Base-by-base conservation (phyloP, 2,329 filamentous ascomycete genomes). In the Phialophora macrospora region DNA sequence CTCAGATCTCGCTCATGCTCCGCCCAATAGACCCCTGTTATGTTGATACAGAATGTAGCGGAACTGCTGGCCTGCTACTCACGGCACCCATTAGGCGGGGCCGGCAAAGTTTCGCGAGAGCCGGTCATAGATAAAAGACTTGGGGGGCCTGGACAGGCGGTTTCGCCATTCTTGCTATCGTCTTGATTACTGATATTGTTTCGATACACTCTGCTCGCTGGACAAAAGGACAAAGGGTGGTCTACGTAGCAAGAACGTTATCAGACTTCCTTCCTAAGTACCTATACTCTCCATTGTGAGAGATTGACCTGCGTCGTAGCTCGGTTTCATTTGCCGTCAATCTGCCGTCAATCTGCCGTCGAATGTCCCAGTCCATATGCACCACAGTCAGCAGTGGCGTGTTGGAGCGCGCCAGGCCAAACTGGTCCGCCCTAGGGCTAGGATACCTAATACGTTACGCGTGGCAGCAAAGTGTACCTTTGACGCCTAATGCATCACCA, bases 381-480 rank as follows among this genome's bases (percentile, higher is more conserved):
- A 52, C 58, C 58, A 54, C 48, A 60, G 46, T 52, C 58, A 60
- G 58, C 48, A 60, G n/a, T 30, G 22, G 38, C 17, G 17, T 44
- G 14, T 41, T 44, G 46, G 30, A 6, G 22, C 20, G 30, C 20
- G 22, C 58, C n/a, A 38, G 20, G 2, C 30, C 58, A 12, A 55
- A 55, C 11, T 55, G 9, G 28, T 55, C 28, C 9, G 24, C 14
- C 22, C 20, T 20, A n/a, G 11, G 52, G 24, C 12, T 11, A n/a
- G n/a, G n/a, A n/a, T n/a, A 4, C 34, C 52, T 34, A 24, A 28
- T 28, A 55, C 20, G 22, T 11, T 5, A 11, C 17, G n/a, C 26
- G 48, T 28, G 48, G 8, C 52, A 7, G 34, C 20, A 46, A 60
- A 32, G 41, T 22, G 7, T 24, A 26, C 44, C 22, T 30, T 32